Evolutionary conservation across 2,329 filamentous ascomycete species (phyloP).

Genomic region (Penicillium expansum): DNA sequence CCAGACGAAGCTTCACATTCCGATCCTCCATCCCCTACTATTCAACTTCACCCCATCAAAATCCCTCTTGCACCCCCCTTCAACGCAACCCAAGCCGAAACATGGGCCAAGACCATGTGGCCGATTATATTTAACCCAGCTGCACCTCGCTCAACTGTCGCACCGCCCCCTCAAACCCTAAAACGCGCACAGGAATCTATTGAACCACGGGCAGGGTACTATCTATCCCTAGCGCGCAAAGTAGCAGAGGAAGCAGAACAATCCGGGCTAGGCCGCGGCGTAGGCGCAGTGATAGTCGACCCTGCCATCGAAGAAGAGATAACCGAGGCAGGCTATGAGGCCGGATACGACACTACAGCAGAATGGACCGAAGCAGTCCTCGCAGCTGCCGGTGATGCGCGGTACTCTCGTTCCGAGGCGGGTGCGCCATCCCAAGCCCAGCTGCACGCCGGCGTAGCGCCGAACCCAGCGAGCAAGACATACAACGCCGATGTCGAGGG

Average conservation of each 20-base stretch:
- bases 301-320: constrained; percentile 34
- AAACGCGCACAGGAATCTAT: constrained; percentile 35
- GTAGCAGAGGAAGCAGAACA: constrained; percentile 40
- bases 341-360: constrained; percentile 23
- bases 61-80: constrained; percentile 45
- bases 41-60: constrained; percentile 32
- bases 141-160: constrained; percentile 42
- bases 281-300: constrained; percentile 48
- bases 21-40: constrained; percentile 10
- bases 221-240: constrained; percentile 39
- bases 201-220: constrained; percentile 37
- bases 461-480: constrained; percentile 24
- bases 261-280: constrained; percentile 37
- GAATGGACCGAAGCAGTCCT: constrained; percentile 40
- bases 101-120: constrained; percentile 44
- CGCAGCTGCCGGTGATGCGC: constrained; percentile 46
- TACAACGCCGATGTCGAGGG: constrained; percentile 41
- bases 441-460: constrained; percentile 15
- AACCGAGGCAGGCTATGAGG: constrained; percentile 14
- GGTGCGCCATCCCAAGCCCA: constrained; percentile 25
- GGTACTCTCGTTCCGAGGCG: constrained; percentile 36
- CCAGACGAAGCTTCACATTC: constrained; percentile 3
- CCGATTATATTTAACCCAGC: constrained; percentile 47
- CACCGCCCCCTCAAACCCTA: constrained; percentile 42
- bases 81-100: constrained; percentile 39